phyloP scores from a whole-genome alignment of 2,329 filamentous ascomycete species.

The Ceratocystis destructans region DNA sequence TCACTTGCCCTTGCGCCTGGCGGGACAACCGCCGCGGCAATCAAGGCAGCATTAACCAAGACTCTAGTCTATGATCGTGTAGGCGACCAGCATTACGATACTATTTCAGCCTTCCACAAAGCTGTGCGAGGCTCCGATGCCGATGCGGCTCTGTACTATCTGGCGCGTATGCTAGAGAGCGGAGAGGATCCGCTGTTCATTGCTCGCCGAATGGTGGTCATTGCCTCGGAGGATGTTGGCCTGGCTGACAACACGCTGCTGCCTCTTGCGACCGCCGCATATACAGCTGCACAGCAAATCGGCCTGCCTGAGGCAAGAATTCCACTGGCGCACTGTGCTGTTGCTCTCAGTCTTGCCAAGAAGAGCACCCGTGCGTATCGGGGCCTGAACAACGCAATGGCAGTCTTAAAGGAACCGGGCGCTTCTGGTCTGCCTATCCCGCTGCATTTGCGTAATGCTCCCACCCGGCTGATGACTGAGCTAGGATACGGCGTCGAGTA shows the following conservation, averaged over 20 bases:
- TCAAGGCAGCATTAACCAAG: constrained; percentile 75
- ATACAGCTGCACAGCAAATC: constrained; percentile 80
- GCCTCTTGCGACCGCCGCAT: constrained; percentile 69
- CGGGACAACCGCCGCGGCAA: constrained; percentile 55
- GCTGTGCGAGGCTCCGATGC: constrained; percentile 76
- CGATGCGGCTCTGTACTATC: constrained; percentile 84
- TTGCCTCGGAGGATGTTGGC: constrained; percentile 87
- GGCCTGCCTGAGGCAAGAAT: constrained; percentile 93
- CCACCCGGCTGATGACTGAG: constrained; percentile 84
- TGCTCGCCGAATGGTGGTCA: constrained; percentile 82
- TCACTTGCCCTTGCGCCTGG: constrained; percentile 49
- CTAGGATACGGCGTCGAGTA: constrained; percentile 82
- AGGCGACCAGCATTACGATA: constrained; percentile 95
- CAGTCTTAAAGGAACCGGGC: constrained; percentile 68
- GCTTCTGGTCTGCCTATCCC: constrained; percentile 71
- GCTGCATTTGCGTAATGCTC: constrained; percentile 78
- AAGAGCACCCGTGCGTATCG: constrained; percentile 84
- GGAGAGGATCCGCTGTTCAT: constrained; percentile 91
- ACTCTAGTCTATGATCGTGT: constrained; percentile 90
- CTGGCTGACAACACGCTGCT: constrained; percentile 77
- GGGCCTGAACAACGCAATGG: constrained; percentile 64
- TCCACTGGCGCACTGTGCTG: constrained; percentile 73
- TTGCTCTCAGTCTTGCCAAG: constrained; percentile 64
- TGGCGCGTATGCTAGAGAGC: constrained; percentile 87
- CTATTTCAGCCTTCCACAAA: constrained; percentile 94